Base-by-base conservation (phyloP, 2,329 filamentous ascomycete species). In the Chaetomium sp. region DNA sequence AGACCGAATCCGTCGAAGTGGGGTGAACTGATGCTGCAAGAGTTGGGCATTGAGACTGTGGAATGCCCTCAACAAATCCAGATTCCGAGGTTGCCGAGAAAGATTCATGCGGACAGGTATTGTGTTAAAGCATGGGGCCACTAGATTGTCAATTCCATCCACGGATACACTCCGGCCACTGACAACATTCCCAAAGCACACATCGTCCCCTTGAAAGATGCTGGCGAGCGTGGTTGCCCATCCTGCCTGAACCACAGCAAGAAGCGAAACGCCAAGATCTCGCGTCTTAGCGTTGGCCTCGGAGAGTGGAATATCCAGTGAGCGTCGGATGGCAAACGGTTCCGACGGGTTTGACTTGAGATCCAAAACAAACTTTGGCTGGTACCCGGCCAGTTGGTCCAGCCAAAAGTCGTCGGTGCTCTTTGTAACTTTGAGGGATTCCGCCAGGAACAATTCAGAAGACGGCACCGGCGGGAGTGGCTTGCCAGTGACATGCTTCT, bases 91-190 rank as follows among this genome's bases (percentile, higher is more conserved):
- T 1, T 68, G 68, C 2, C 67, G 66, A 1, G 76, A 70, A 8
- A 88, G 58, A 36, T 82, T 71, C 12, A 83, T 71, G 33, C 89
- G 80, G 1, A 91, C 67, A 0, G 91, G 90, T 10, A 96, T 71
- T 0, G 91, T 95, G 66, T 96, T 96, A 76, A 96, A 96, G 68
- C 90, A 95, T 0, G 91, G 91, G 0, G 89, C 90, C n/a, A 95
- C 81, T 5, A 96, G 79, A 4, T 78, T 75, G 40, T 91, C 84
- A 9, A 92, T 74, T 0, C 79, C 80, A 5, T 86, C 78, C 2
- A 91, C 69, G 0, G 81, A 72, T 8, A 89, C 67, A 0, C 84
- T 86, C 6, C 91, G 83, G 1, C 91, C 91, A 65, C 84, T 91
- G 54, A 92, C 79, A 2, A 96, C 86, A 63, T 89, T 94, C 0